Evolutionary conservation across 139 green algal species (phyloP), one percentile per base, ranked within the genome.

Genomic region (Tetraselmis striata): DNA sequence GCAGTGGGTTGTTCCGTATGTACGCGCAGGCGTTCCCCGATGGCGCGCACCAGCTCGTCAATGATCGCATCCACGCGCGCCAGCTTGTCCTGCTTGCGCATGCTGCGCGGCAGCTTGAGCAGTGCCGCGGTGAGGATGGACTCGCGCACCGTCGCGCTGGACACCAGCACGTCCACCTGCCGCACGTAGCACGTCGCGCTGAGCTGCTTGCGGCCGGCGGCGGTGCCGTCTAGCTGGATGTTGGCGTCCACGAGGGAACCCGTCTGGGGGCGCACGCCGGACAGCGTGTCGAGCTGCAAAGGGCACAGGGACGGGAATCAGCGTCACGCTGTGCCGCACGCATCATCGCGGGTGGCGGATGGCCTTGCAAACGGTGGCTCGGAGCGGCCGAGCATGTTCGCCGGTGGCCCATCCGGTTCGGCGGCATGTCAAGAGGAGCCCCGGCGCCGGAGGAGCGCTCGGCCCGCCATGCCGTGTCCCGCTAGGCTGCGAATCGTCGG

Each of bases 11-110:
- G n/a, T n/a, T n/a, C n/a, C n/a, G n/a, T n/a, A n/a, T n/a, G n/a
- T n/a, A n/a, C n/a, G n/a, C n/a, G n/a, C n/a, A n/a, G n/a, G n/a
- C n/a, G n/a, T n/a, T n/a, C n/a, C n/a, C n/a, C n/a, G n/a, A n/a
- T n/a, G n/a, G n/a, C n/a, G n/a, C n/a, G n/a, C 83, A 91, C 90
- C 88, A 95, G 88, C 81, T 93, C 87, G 2, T 82, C 29, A 1
- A 96, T 28, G 31, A 93, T 84, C 0, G 78, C 31, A 1, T 95
- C 90, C 76, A 96, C 92, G 1, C 81, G 80, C 0, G 31, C 31
- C 59, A 80, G 25, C 84, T 93, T 93, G 18, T 89, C 80, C 2
- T 30, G 28, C 2, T 26, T 31, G 0, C 77, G 23, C 79, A 94
- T 83, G 1, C 0, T 79, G 11, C 59, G 76, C 0, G 92, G 89